Evolutionary conservation across 176 grass and related monocot species (phyloP), one percentile per base, ranked within the genome.

Genomic region (Zizania latifolia): DNA sequence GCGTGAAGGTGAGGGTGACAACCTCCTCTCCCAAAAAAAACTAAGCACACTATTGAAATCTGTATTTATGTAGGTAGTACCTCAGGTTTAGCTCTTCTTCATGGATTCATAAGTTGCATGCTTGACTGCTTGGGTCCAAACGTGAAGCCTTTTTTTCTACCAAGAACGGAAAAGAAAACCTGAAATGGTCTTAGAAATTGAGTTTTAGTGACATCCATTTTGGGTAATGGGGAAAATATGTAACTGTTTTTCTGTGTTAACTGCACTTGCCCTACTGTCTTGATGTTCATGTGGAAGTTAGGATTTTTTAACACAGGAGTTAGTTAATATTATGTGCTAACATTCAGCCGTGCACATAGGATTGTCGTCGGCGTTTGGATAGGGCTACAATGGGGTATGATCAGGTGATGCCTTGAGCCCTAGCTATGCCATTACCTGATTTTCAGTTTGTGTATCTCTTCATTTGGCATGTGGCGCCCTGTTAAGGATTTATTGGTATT

Each of bases 371-470:
- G 64, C 88, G 89, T 30, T 93, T 98, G 89, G 88, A 98, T 78
- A 98, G 84, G 92, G 94, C 94, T 84, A 83, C 94, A 54, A 29
- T 83, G 79, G 84, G 81, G 58, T 98, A 98, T 81, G 94, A 98
- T 87, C 94, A 98, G 91, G 94, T 98, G 65, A 65, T 54, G 44
- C 19, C 34, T 82, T 72, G 53, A 63, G 51, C 67, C 87, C 48
- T 63, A 72, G 22, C 71, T 40, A 68, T 59, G 36, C 0, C 56
- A 67, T 71, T 78, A 13, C 53, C 9, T 67, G 58, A 7, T 65
- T 92, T 77, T 63, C 30, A 19, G 1, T 44, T 63, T 54, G 5
- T 59, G 77, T 77, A 55, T 32, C 19, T 58, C 27, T 82, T 60
- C 21, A n/a, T 62, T 70, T 75, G 39, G 32, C 66, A 23, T 40